phyloP scores from a whole-genome alignment of 2,329 filamentous ascomycete genomes.

The Lecanosticta acicola region DNA sequence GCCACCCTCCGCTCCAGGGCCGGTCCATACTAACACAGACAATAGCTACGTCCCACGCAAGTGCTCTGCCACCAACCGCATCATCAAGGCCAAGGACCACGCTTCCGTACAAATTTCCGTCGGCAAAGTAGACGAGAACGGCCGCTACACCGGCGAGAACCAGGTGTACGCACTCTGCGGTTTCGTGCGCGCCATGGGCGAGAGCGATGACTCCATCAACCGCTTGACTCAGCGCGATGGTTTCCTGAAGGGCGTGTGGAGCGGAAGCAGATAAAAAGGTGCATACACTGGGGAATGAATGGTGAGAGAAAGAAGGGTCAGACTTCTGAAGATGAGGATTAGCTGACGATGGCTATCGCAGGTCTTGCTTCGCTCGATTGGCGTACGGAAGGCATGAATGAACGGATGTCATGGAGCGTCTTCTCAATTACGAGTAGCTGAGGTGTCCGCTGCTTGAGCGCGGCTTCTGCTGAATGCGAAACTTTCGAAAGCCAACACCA shows the following conservation, averaged over 20 bases:
- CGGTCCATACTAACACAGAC: no score
- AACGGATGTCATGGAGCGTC: no score
- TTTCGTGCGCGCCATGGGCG: slow-evolving; percentile 95
- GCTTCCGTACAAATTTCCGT: slow-evolving; percentile 95
- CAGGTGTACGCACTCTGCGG: slow-evolving; percentile 95
- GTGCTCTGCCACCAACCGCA: slow-evolving; percentile 98
- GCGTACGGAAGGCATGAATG: no score
- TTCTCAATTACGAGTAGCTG: no score
- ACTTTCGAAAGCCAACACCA: background rate
- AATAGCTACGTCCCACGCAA: slow-evolving; percentile 93
- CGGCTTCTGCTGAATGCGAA: no score
- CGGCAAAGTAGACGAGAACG: slow-evolving; percentile 98
- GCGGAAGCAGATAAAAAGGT: slow-evolving; percentile 53
- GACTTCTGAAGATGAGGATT: background rate
- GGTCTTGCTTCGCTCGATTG: background rate
- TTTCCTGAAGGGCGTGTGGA: slow-evolving; percentile 96
- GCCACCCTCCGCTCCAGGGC: no score
- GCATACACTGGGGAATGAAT: slow-evolving; percentile 9
- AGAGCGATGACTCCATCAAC: slow-evolving; percentile 96
- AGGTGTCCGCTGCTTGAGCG: no score
- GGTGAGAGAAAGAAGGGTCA: background rate
- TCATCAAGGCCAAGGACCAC: slow-evolving; percentile 99
- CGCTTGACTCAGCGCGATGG: slow-evolving; percentile 92
- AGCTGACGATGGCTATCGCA: background rate
- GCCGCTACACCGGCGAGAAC: slow-evolving; percentile 94